A percentile compares a stretch with the other conserved stretches of the same genome.
These are phyloP conservation scores for Colletotrichum horii DNA, from an alignment of 2,329 filamentous ascomycete species.

Conservation along the genomic window DNA sequence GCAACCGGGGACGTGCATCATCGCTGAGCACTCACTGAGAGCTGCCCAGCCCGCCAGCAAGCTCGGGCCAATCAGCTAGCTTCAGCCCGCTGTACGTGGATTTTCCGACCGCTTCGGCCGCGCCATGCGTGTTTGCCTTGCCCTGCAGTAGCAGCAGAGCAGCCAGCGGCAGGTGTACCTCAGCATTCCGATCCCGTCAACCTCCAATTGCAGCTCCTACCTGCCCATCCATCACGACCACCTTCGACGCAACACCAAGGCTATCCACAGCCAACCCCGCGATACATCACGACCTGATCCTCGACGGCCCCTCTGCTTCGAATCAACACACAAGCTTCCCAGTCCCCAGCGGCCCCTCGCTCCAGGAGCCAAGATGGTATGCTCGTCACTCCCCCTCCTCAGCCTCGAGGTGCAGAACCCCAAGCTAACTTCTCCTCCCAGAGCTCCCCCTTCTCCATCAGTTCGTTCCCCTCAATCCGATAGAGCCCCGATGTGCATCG, in stretches of 20 bases:
- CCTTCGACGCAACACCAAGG: slow-evolving; percentile 3
- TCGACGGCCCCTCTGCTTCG: background rate
- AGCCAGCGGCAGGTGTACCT: slow-evolving; percentile 20
- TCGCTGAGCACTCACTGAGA: slow-evolving; percentile 2
- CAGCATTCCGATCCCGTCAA: slow-evolving; percentile 28
- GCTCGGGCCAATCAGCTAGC: slow-evolving; percentile 25
- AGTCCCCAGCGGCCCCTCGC: background rate
- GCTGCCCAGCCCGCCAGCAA: slow-evolving; percentile 5
- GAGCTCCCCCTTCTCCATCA: slow-evolving; percentile 95
- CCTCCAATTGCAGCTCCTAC: slow-evolving; percentile 23
- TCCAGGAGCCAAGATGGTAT: slow-evolving; percentile 28
- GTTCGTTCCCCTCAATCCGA: slow-evolving; percentile 54
- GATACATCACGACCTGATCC: background rate
- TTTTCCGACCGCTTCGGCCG: slow-evolving; percentile 30
- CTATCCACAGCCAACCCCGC: slow-evolving; percentile 2
- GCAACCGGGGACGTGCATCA: slow-evolving; percentile 19
- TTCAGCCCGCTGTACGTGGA: slow-evolving; percentile 16
- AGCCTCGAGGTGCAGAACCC: slow-evolving; percentile 26
- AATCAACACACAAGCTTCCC: background rate
- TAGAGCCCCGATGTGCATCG: background rate
- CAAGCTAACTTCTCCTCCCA: slow-evolving; percentile 47
- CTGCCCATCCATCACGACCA: slow-evolving; percentile 22
- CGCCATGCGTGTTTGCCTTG: slow-evolving; percentile 51
- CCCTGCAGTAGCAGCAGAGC: slow-evolving; percentile 20
- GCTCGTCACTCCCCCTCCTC: slow-evolving; percentile 8